Percentiles rank a stretch among this genome's conserved stretches.
These are phyloP conservation scores for Aspergillus diversus DNA, from an alignment of 495 filamentous ascomycete genomes.

Conservation along the genomic window DNA sequence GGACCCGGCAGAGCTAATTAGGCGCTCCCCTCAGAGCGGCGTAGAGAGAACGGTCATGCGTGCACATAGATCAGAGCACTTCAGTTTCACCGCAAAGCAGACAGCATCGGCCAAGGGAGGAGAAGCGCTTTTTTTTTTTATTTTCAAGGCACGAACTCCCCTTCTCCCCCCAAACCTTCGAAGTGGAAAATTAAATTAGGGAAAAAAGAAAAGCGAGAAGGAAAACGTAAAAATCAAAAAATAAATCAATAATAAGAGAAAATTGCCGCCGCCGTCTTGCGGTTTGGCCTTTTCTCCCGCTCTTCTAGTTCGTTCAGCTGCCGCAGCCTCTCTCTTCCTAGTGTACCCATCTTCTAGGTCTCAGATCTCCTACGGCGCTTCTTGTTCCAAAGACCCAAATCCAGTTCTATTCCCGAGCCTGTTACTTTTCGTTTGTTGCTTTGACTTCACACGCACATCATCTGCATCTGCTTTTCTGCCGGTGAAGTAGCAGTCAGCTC, in stretches of 20 bases:
- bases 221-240: conserved; percentile 6
- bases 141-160: too few relatives aligned
- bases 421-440: conserved; percentile 20
- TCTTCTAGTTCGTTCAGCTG: conserved; percentile 13
- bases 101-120: neutral
- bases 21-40: conserved; percentile 38
- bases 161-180: too few relatives aligned
- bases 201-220: neutral
- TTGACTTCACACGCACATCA: conserved; percentile 26
- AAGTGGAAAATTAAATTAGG: neutral
- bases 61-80: conserved; percentile 36
- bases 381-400: conserved; percentile 14
- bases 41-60: conserved; percentile 43
- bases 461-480: conserved; percentile 19
- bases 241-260: neutral
- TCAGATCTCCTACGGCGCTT: conserved; percentile 21
- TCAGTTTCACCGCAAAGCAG: conserved; percentile 32
- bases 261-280: conserved; percentile 22
- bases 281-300: conserved; percentile 10
- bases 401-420: conserved; percentile 14
- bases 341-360: conserved; percentile 10
- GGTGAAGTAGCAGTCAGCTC: conserved; percentile 20
- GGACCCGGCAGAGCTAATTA: conserved; percentile 31
- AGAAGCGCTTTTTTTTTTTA: conserved; percentile 15
- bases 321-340: conserved; percentile 10